Conservation (phyloP, 345 rosid species). For the Eucalyptus viminalis region DNA sequence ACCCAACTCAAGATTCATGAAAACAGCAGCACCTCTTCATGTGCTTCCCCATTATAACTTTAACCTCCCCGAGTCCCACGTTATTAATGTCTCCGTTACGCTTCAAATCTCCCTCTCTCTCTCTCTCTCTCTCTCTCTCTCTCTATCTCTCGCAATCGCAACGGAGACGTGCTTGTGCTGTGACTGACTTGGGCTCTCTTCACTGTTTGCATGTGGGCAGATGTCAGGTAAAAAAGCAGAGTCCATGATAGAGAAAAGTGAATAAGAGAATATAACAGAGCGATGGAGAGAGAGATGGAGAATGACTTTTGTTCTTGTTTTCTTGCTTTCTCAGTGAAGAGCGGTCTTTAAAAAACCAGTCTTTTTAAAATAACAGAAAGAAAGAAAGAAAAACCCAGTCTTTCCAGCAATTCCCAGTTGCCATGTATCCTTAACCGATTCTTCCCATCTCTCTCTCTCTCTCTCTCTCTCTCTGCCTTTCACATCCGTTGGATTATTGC, state of each 20-base stretch:
- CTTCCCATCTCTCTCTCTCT: not conserved
- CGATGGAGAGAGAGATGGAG: not conserved
- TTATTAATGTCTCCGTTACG: not conserved
- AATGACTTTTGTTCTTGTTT: not conserved
- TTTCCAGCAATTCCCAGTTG: slow-evolving; percentile 30
- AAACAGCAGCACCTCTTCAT: not conserved
- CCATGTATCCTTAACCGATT: not conserved
- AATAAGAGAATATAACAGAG: not conserved
- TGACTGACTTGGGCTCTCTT: not conserved
- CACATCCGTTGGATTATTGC: not conserved
- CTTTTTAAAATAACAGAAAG: not conserved
- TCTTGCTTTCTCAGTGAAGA: not conserved
- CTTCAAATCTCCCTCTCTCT: not conserved
- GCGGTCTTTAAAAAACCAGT: slow-evolving; percentile 6
- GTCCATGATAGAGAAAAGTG: not conserved
- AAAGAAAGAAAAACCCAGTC: not conserved
- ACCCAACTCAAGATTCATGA: not conserved
- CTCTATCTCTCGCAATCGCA: not conserved
- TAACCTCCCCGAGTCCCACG: not conserved
- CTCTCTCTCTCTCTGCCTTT: not conserved
- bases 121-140: not conserved
- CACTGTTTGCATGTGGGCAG: not conserved
- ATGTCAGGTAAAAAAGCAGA: not conserved
- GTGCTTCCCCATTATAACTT: not conserved
- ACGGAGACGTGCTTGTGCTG: not conserved